Evolutionary conservation across 2,329 filamentous ascomycete genomes (phyloP).

Genomic region (Berkeleyomyces rouxiae): DNA sequence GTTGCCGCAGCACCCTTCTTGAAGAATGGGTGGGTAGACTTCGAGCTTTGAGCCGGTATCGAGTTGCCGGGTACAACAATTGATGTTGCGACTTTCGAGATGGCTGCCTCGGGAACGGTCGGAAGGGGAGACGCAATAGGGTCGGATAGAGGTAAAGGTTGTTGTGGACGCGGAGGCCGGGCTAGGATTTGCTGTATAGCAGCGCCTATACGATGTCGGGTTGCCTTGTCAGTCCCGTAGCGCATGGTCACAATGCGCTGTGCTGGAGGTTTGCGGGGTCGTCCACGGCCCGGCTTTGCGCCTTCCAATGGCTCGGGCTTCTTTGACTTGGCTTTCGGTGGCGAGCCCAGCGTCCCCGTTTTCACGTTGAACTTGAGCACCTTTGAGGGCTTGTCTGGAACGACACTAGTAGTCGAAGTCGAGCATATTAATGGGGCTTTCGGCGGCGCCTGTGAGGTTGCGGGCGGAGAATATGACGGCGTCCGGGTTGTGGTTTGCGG

Average conservation of each 20-base stretch:
- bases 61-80: background rate
- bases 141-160: background rate
- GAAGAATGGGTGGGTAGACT: conserved; percentile 29
- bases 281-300: background rate
- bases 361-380: conserved; percentile 40
- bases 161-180: background rate
- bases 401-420: conserved; percentile 3
- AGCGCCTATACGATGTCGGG: conserved; percentile 33
- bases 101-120: conserved; percentile 16
- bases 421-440: conserved; percentile 8
- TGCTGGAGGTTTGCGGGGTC: conserved; percentile 17
- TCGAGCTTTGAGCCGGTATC: conserved; percentile 17
- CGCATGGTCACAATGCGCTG: conserved; percentile 34
- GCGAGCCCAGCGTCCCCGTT: conserved; percentile 46
- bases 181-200: conserved; percentile 29
- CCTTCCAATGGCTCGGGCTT: background rate
- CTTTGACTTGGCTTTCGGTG: conserved; percentile 35
- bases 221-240: conserved; percentile 37
- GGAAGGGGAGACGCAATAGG: background rate
- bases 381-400: conserved; percentile 23
- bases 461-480: conserved; percentile 4
- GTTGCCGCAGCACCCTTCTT: conserved; percentile 16
- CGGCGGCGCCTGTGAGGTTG: background rate
- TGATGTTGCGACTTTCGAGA: conserved; percentile 15
- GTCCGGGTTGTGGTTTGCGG: background rate